phyloP scores from a whole-genome alignment of 1,284 basidiomycete species.

The Neolentinus lepideus region DNA sequence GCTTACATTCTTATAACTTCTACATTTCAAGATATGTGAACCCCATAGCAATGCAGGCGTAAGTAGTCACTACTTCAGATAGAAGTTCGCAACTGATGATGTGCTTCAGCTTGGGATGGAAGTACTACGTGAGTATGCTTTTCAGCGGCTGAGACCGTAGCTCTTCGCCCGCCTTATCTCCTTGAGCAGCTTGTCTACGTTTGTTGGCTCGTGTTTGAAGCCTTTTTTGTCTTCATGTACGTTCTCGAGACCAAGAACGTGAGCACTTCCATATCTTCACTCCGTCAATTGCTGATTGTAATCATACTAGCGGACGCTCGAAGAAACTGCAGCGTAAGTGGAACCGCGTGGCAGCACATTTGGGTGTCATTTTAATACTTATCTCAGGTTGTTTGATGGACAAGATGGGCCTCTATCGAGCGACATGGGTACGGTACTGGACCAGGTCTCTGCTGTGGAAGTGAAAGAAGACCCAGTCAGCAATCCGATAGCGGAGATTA shows the following conservation, averaged over 20 bases:
- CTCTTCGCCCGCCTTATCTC: not conserved
- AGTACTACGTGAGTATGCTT: conserved; percentile 4
- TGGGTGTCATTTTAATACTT: not conserved
- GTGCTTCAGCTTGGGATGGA: conserved; percentile 2
- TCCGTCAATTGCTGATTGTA: not conserved
- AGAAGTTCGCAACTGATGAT: not conserved
- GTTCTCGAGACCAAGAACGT: conserved; percentile 2
- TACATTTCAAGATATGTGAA: not conserved
- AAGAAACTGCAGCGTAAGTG: conserved; percentile 1
- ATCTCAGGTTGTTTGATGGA: not conserved
- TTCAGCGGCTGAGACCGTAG: not conserved
- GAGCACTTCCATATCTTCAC: not conserved
- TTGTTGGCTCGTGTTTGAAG: conserved; percentile 4
- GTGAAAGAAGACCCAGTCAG: not conserved
- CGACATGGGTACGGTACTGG: not conserved
- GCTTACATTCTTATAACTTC: not conserved
- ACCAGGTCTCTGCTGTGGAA: not conserved
- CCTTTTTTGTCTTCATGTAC: not conserved
- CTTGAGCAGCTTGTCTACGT: conserved; percentile 3
- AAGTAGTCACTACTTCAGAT: not conserved
- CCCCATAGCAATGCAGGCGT: conserved; percentile 1
- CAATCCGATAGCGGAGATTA: not conserved
- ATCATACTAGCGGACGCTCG: not conserved
- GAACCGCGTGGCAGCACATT: not conserved
- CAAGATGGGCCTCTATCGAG: not conserved